Evolutionary conservation across 1,284 basidiomycete species (phyloP), one percentile per base, ranked within the genome.

Genomic region (Cutaneotrichosporon cutaneum): DNA sequence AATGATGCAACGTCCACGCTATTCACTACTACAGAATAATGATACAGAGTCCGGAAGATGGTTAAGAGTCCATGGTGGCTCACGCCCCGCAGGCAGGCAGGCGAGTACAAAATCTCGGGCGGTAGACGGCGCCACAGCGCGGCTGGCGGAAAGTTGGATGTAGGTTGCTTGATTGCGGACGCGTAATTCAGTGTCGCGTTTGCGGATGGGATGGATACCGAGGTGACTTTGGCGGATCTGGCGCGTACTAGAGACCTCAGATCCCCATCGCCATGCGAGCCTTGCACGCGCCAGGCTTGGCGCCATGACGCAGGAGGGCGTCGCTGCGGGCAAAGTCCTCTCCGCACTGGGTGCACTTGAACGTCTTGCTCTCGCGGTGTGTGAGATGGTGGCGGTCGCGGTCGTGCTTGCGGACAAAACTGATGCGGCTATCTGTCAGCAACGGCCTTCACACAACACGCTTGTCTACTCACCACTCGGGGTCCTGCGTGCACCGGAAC

Each of bases 321-420:
- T 66, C 64, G 42, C 59, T 61, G n/a, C 64, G 61, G 4, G 64
- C 64, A 63, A 66, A 66, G 64, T 66, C 63, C 42, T 66, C 61
- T 30, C 59, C 61, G 21, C 64, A 66, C 57, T 63, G 59, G 30
- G 22, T 45, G 57, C 64, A 66, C 59, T 58, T 55, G 59, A 59
- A 66, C 54, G 56, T 57, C 59, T 66, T 66, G 26, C 63, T 61
- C 59, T 66, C 63, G 18, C 58, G 55, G 61, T 66, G 64, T 24
- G 64, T 66, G 2, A 42, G 9, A 61, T 66, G 30, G 61, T 66
- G 64, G 26, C 64, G 61, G 51, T 66, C 64, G 53, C 64, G 61
- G 59, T 66, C 64, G 51, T 66, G 64, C 36, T 66, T 66, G 59
- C 64, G 64, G 18, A 66, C 64, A 48, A 66, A 66, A 21, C 64